A percentile compares a stretch with the other conserved stretches of the same genome.
Evolutionary conservation across 1,139 yeast genomes (phyloP).

Genomic region (Nakaseomyces kungkrabaensis): DNA sequence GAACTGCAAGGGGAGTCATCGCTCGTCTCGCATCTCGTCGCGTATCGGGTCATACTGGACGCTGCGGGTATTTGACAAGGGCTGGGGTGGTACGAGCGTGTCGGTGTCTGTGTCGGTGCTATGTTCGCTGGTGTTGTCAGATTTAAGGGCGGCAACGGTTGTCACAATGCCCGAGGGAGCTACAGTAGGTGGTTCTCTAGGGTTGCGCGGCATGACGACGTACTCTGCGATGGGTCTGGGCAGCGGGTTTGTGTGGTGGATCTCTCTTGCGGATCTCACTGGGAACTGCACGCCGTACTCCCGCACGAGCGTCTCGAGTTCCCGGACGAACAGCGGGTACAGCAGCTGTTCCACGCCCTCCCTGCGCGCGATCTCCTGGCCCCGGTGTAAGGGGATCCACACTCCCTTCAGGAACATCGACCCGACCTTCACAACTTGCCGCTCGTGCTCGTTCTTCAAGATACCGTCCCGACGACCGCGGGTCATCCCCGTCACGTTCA

Average conservation of each 20-base stretch:
- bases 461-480: constrained; percentile 92
- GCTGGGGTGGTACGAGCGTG: too few relatives aligned
- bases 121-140: too few relatives aligned
- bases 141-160: too few relatives aligned
- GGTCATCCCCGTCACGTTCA: constrained; percentile 91
- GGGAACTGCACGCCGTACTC: constrained; percentile 7
- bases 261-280: background rate
- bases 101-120: too few relatives aligned
- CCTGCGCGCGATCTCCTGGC: constrained; percentile 80
- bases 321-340: constrained; percentile 82
- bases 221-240: constrained; percentile 1
- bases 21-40: background rate
- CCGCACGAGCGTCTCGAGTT: constrained; percentile 58
- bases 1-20: too few relatives aligned
- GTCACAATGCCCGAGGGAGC: too few relatives aligned
- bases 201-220: background rate
- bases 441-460: constrained; percentile 71
- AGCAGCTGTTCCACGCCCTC: constrained; percentile 79
- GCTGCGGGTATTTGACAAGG: background rate
- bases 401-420: constrained; percentile 94
- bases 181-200: background rate
- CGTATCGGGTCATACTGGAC: constrained; percentile 1
- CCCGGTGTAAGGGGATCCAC: constrained; percentile 93
- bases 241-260: constrained; percentile 1
- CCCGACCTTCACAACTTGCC: constrained; percentile 93